Percentiles rank a stretch among this genome's conserved stretches.
Evolutionary conservation across 73 alveolate genomes (phyloP).

Genomic region (Paraurostyla sp.): DNA sequence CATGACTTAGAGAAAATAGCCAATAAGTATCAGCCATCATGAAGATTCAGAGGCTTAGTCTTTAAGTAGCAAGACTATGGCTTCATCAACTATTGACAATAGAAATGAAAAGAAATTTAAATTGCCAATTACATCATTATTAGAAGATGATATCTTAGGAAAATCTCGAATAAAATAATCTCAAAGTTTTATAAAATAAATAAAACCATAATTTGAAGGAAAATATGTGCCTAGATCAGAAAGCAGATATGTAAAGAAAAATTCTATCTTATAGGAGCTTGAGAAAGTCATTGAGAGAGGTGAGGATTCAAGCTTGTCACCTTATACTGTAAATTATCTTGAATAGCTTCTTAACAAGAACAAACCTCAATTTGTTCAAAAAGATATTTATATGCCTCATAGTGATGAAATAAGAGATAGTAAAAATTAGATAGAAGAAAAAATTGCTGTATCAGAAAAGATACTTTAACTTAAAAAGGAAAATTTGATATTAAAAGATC

Average conservation of each 20-base stretch:
- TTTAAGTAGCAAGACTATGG: background rate
- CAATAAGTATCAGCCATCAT: no score
- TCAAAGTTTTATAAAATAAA: no score
- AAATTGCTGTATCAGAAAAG: no score
- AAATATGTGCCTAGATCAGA: slow-evolving; percentile 2
- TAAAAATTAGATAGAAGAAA: no score
- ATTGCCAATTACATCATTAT: background rate
- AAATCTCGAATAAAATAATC: no score
- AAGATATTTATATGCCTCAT: no score
- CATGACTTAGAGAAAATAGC: background rate
- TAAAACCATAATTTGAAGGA: no score
- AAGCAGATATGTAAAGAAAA: background rate
- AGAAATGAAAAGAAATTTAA: background rate
- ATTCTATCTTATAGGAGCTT: background rate
- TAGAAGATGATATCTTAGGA: background rate
- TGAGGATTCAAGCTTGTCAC: background rate
- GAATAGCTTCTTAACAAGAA: background rate
- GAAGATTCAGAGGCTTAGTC: background rate
- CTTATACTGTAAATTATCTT: background rate
- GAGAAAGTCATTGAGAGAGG: background rate
- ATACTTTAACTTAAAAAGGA: no score
- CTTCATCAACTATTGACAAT: background rate
- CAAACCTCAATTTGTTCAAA: no score
- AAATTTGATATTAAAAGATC: no score
- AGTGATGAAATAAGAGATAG: no score